phyloP scores from a whole-genome alignment of 768 basidiomycete genomes.

The Boletus rubropictus region DNA sequence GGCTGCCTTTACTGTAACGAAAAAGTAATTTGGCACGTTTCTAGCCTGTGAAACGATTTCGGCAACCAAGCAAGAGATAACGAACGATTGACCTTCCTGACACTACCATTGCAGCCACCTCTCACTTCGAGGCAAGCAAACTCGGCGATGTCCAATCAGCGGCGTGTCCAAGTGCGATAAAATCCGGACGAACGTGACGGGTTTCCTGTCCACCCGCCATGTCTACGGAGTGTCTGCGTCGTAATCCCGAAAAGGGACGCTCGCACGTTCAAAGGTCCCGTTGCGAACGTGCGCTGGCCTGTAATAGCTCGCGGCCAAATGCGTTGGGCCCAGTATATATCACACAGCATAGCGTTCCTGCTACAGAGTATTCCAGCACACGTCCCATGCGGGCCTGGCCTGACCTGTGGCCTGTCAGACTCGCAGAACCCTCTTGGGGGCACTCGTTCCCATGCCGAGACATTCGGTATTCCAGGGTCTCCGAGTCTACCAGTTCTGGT shows the following conservation, averaged over 20 bases:
- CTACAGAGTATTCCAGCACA: no score
- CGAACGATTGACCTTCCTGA: slow-evolving; percentile 5
- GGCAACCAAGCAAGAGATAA: slow-evolving; percentile 15
- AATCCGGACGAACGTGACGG: slow-evolving; percentile 15
- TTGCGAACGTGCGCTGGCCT: slow-evolving; percentile 12
- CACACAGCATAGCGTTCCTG: no score
- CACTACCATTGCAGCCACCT: slow-evolving; percentile 12
- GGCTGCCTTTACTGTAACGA: slow-evolving; percentile 7
- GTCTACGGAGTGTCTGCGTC: neutral
- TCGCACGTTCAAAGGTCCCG: slow-evolving; percentile 8
- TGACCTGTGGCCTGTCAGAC: no score
- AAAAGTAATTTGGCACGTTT: slow-evolving; percentile 21
- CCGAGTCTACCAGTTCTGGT: no score
- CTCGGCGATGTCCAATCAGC: neutral
- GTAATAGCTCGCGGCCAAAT: no score
- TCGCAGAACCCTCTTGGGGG: no score
- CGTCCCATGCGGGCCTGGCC: no score
- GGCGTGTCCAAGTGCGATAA: neutral
- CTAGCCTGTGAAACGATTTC: slow-evolving; percentile 20
- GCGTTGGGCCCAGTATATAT: no score
- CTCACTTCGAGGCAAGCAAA: neutral
- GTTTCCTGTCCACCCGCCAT: neutral
- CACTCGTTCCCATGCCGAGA: no score
- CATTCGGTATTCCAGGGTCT: no score
- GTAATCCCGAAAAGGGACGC: neutral